phyloP scores from a whole-genome alignment of 2,329 filamentous ascomycete species.

The Hymenoscyphus albidus region DNA sequence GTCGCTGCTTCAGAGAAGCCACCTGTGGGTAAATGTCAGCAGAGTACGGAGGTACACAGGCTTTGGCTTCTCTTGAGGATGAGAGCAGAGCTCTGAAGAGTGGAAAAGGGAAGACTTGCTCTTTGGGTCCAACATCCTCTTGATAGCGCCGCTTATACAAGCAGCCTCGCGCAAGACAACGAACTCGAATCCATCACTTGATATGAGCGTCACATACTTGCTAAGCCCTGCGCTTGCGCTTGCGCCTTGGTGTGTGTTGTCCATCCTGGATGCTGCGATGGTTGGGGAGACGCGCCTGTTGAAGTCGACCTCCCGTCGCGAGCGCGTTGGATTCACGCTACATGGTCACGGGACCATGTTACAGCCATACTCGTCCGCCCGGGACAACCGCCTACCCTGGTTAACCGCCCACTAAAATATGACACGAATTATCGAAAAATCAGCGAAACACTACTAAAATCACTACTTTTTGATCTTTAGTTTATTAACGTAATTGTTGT shows the following conservation, averaged over 20 bases:
- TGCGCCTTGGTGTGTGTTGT: slow-evolving; percentile 10
- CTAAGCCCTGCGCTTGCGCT: slow-evolving; percentile 35
- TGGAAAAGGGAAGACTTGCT: slow-evolving; percentile 44
- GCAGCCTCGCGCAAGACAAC: slow-evolving; percentile 69
- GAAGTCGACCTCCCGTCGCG: not conserved
- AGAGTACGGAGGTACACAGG: not conserved
- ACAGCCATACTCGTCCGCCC: too few species aligned
- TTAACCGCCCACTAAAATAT: too few species aligned
- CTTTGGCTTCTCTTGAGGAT: slow-evolving; percentile 7
- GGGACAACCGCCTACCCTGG: too few species aligned
- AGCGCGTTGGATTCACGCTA: not conserved
- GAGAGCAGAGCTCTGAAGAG: slow-evolving; percentile 5
- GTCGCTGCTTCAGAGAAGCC: slow-evolving; percentile 62
- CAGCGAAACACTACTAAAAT: too few species aligned
- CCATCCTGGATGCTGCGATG: slow-evolving; percentile 13
- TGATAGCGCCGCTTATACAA: slow-evolving; percentile 66
- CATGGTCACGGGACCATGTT: too few species aligned
- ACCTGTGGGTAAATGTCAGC: slow-evolving; percentile 38
- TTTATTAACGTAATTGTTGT: too few species aligned
- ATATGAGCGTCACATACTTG: slow-evolving; percentile 75
- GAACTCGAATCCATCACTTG: slow-evolving; percentile 73
- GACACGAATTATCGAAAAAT: too few species aligned
- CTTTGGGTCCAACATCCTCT: slow-evolving; percentile 67
- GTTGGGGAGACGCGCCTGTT: slow-evolving; percentile 2
- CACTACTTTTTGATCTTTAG: too few species aligned